Conservation (phyloP, 2,329 filamentous ascomycete species). For the Trichoderma sp. region DNA sequence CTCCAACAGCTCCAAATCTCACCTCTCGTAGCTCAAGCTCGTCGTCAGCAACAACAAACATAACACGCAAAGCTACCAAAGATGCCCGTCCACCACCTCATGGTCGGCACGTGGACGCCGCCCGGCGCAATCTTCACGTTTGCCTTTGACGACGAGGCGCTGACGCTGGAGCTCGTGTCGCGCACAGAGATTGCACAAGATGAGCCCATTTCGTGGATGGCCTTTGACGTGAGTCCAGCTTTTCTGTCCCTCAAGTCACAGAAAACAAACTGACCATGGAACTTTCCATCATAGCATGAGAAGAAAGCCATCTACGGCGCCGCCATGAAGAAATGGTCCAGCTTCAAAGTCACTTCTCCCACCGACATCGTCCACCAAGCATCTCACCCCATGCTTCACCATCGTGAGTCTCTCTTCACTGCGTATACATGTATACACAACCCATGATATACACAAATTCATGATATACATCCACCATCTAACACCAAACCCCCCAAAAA, state of each 20-base stretch:
- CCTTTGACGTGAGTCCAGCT: constrained; percentile 65
- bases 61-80: neutral
- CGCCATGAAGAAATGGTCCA: constrained; percentile 91
- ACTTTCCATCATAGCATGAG: constrained; percentile 55
- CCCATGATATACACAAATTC: neutral
- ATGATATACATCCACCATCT: neutral
- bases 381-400: constrained; percentile 71
- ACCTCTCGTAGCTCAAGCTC: neutral
- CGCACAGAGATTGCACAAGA: constrained; percentile 76
- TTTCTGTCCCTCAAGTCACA: neutral
- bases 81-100: constrained; percentile 81
- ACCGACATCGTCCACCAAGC: constrained; percentile 71
- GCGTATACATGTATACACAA: neutral
- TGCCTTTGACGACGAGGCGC: constrained; percentile 77
- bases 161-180: constrained; percentile 72
- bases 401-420: constrained; percentile 54
- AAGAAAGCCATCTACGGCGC: constrained; percentile 85
- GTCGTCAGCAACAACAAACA: too few species aligned
- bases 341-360: constrained; percentile 71
- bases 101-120: constrained; percentile 89
- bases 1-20: neutral
- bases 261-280: neutral
- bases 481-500: neutral
- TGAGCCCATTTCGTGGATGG: constrained; percentile 92
- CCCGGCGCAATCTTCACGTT: constrained; percentile 89